Evolutionary conservation across 352 stramenopile species (phyloP).

Genomic region (Chrysophaeum taylorii): DNA sequence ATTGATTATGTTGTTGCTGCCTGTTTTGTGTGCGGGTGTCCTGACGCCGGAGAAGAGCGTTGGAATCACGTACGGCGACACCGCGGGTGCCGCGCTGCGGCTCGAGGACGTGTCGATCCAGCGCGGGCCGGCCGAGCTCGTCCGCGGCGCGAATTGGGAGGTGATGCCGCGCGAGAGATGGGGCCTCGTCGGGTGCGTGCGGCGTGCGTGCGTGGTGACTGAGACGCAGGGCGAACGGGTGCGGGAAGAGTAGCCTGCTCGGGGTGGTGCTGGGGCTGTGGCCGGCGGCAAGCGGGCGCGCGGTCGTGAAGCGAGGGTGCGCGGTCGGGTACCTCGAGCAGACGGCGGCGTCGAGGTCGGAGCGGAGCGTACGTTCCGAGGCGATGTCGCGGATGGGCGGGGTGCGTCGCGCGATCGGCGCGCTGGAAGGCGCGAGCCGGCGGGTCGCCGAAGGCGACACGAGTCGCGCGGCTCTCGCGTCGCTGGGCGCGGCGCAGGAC

Average conservation of each 20-base stretch:
- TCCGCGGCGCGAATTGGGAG: background rate
- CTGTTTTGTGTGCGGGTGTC: no score
- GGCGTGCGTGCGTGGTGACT: no score
- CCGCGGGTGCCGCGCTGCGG: background rate
- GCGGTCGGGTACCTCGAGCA: conserved; percentile 45
- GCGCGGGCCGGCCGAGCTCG: background rate
- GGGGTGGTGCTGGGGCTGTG: conserved; percentile 51
- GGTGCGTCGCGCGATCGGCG: conserved; percentile 42
- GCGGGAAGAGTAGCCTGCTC: conserved; percentile 76
- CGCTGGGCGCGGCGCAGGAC: background rate
- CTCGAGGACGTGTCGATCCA: background rate
- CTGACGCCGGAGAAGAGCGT: no score
- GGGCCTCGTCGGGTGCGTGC: conserved; percentile 2
- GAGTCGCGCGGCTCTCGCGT: conserved; percentile 38
- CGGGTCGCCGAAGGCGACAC: conserved; percentile 37
- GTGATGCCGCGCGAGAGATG: background rate
- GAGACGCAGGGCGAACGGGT: conserved; percentile 22
- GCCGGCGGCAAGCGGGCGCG: conserved; percentile 33
- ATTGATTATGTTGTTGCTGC: no score
- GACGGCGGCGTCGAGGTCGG: conserved; percentile 57
- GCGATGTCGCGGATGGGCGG: conserved; percentile 53
- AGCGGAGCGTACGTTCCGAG: conserved; percentile 55
- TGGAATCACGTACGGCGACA: conserved; percentile 8
- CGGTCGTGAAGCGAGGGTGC: conserved; percentile 32
- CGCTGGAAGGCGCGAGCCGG: conserved; percentile 40